Conservation (phyloP, 371 early-diverging fungal species). For the Mucor circinelloides region DNA sequence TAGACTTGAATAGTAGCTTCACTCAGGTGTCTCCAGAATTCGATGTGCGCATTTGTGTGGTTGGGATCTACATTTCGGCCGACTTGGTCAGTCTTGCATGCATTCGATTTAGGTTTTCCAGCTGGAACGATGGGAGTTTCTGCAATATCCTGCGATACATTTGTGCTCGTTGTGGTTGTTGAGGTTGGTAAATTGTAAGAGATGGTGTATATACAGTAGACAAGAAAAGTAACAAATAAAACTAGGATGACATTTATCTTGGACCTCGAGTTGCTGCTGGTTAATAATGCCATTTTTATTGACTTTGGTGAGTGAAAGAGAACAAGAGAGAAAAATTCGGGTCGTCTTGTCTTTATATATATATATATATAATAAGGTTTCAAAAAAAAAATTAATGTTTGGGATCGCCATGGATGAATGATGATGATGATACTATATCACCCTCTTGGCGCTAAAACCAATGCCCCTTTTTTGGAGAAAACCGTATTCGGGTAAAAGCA, state of each 20-base stretch:
- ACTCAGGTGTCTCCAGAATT: conserved; percentile 32
- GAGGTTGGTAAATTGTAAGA: neutral
- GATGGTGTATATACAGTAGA: conserved; percentile 11
- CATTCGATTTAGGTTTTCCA: neutral
- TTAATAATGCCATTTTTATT: neutral
- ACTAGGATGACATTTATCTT: neutral
- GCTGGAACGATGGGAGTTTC: neutral
- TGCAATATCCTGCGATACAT: neutral
- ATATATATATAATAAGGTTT: neutral
- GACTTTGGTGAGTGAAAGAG: neutral
- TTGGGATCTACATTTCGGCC: conserved; percentile 41
- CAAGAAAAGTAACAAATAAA: neutral
- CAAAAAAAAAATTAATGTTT: conserved; percentile 1
- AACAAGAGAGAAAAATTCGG: neutral
- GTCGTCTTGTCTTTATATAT: too few species aligned
- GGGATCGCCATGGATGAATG: conserved; percentile 5
- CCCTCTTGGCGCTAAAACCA: conserved; percentile 2
- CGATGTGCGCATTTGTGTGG: conserved; percentile 39
- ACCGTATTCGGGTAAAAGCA: neutral
- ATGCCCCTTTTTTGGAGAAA: neutral
- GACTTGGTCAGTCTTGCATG: conserved; percentile 25
- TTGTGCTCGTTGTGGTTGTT: neutral
- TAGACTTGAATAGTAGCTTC: conserved; percentile 19
- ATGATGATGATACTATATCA: neutral
- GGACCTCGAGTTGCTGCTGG: neutral